Conservation (phyloP, 2,329 filamentous ascomycete genomes). For the Fusarium staphyleae region DNA sequence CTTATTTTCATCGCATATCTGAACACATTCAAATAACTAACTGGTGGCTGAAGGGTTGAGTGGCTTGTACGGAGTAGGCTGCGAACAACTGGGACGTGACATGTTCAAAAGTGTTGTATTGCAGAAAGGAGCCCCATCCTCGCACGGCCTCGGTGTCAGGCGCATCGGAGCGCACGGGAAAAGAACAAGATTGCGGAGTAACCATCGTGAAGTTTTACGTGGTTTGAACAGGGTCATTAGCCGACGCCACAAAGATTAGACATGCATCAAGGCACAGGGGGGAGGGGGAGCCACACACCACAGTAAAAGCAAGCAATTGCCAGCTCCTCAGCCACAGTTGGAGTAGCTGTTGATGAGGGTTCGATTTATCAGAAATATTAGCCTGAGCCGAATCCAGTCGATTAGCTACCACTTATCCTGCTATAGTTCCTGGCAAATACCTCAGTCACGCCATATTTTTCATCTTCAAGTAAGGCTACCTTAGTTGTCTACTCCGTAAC, state of each 20-base stretch:
- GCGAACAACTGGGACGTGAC: constrained; percentile 2
- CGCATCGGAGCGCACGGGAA: constrained; percentile 27
- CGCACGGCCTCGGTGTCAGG: constrained; percentile 30
- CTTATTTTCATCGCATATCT: background rate
- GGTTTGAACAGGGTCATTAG: constrained; percentile 35
- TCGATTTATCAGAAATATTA: too few relatives aligned
- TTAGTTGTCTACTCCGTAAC: background rate
- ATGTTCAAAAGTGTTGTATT: background rate
- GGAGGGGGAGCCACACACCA: constrained; percentile 17
- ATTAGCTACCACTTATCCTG: too few relatives aligned
- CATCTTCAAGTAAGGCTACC: too few relatives aligned
- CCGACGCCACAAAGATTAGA: constrained; percentile 36
- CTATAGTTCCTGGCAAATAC: too few relatives aligned
- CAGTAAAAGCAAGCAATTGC: background rate
- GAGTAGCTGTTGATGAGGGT: constrained; percentile 3
- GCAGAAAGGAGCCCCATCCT: constrained; percentile 22
- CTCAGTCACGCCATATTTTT: too few relatives aligned
- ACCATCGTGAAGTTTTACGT: constrained; percentile 37
- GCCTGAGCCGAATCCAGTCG: too few relatives aligned
- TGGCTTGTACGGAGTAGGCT: constrained; percentile 1
- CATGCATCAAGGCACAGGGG: constrained; percentile 19
- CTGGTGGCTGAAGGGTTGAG: constrained; percentile 5
- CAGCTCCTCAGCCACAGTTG: constrained; percentile 21
- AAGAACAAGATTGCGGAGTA: constrained; percentile 39
- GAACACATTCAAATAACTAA: background rate